Conservation (phyloP, 2,329 filamentous ascomycete species). For the Aspergillus oerlinghausenensis region DNA sequence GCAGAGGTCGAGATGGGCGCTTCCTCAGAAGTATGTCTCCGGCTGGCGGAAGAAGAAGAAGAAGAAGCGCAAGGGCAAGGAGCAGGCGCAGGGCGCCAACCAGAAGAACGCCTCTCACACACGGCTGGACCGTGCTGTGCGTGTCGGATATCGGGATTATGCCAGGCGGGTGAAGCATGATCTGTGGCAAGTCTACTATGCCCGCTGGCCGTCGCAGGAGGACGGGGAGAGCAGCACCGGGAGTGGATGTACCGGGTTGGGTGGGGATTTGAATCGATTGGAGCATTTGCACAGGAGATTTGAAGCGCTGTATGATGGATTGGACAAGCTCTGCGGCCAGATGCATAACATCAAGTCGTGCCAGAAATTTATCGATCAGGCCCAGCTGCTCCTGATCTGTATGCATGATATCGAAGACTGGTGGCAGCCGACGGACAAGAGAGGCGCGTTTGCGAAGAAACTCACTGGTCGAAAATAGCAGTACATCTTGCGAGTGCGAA, state of each 20-base stretch:
- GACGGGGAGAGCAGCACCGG: background rate
- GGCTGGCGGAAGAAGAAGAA: background rate
- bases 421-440: background rate
- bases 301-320: background rate
- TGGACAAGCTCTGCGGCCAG: background rate
- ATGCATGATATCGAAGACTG: background rate
- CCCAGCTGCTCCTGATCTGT: background rate
- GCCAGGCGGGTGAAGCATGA: background rate
- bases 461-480: background rate
- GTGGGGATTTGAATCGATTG: background rate
- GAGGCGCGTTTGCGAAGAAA: background rate
- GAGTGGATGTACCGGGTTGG: background rate
- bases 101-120: background rate
- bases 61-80: background rate
- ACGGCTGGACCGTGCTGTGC: background rate
- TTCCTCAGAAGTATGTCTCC: background rate
- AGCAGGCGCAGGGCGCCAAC: background rate
- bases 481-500: no score
- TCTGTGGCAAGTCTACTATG: background rate
- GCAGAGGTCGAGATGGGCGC: background rate
- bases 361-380: background rate
- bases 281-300: background rate
- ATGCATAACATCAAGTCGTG: background rate
- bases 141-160: background rate
- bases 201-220: background rate